Percentiles rank a stretch among this genome's conserved stretches.
phyloP scores from a whole-genome alignment of 2,329 filamentous ascomycete genomes.

The Xylariaceae sp. region DNA sequence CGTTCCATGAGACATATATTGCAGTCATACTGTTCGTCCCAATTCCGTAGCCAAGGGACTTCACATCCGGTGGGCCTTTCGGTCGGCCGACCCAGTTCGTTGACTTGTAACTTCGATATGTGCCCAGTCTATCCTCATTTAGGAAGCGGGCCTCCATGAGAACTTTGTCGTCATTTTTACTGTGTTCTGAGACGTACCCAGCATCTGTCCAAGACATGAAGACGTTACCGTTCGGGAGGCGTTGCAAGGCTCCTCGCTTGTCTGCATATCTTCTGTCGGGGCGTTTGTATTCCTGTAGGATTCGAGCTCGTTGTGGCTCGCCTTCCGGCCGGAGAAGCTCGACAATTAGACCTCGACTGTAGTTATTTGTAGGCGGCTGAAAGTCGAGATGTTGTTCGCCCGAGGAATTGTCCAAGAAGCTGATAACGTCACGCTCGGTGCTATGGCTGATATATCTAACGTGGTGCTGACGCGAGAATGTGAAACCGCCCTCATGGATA shows the following conservation, averaged over 20 bases:
- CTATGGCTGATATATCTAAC: constrained; percentile 6
- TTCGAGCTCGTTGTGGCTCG: constrained; percentile 4
- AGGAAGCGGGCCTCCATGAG: constrained; percentile 6
- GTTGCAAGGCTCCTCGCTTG: constrained; percentile 1
- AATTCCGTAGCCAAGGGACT: constrained; percentile 3
- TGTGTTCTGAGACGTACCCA: constrained; percentile 8
- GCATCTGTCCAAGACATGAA: constrained; percentile 8
- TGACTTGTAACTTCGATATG: constrained; percentile 5
- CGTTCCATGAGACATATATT: constrained; percentile 10
- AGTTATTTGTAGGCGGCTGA: constrained; percentile 1
- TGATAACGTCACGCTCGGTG: constrained; percentile 6
- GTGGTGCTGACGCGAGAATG: constrained; percentile 6
- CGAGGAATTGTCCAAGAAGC: constrained; percentile 7
- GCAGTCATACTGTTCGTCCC: constrained; percentile 4
- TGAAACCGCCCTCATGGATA: constrained; percentile 3
- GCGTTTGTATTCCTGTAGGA: constrained; percentile 7
- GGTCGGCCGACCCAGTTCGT: constrained; percentile 8
- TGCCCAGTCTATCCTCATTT: constrained; percentile 3
- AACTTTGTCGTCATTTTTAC: neutral
- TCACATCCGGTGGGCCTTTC: constrained; percentile 5
- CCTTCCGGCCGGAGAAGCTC: constrained; percentile 5
- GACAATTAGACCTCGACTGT: constrained; percentile 6
- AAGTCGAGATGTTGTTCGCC: constrained; percentile 3
- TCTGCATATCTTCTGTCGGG: constrained; percentile 4
- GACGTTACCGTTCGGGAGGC: constrained; percentile 3